These are phyloP conservation scores for Vitis rotundifolia DNA, from an alignment of 164 flowering plant genomes.

Conservation along the genomic window DNA sequence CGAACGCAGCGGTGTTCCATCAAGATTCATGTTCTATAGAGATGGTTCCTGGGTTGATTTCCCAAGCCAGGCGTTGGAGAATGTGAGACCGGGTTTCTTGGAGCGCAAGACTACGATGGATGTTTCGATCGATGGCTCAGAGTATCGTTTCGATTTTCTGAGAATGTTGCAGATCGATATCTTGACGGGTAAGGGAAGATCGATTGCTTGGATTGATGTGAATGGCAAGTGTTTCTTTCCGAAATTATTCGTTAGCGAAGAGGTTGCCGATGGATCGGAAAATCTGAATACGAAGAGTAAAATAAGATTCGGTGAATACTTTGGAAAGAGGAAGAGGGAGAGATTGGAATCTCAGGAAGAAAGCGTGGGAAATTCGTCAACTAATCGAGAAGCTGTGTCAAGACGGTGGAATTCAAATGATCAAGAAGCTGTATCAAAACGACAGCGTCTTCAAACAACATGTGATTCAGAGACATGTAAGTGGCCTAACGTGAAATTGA, in stretches of 20 bases:
- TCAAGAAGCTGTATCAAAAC: conserved; percentile 8
- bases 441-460: neutral
- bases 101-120: conserved; percentile 29
- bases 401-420: conserved; percentile 8
- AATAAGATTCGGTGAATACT: conserved; percentile 5
- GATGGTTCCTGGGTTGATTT: conserved; percentile 40
- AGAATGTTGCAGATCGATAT: conserved; percentile 44
- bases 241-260: conserved; percentile 21
- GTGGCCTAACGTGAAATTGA: conserved; percentile 37
- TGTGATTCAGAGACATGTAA: conserved; percentile 1
- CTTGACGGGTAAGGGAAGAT: conserved; percentile 22
- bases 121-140: conserved; percentile 16
- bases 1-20: conserved; percentile 31
- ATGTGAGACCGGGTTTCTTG: conserved; percentile 22
- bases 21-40: conserved; percentile 31
- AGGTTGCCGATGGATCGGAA: neutral
- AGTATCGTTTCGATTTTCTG: conserved; percentile 36
- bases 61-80: conserved; percentile 19
- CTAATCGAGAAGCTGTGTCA: neutral
- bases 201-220: conserved; percentile 60
- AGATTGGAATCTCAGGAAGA: conserved; percentile 1
- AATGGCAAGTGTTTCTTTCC: conserved; percentile 47
- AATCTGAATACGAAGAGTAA: conserved; percentile 27
- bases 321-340: conserved; percentile 24
- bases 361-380: conserved; percentile 21